A percentile compares a stretch with the other conserved stretches of the same genome.
phyloP scores from a whole-genome alignment of 169 alveolate genomes.

The Cryptosporidium meleagridis region DNA sequence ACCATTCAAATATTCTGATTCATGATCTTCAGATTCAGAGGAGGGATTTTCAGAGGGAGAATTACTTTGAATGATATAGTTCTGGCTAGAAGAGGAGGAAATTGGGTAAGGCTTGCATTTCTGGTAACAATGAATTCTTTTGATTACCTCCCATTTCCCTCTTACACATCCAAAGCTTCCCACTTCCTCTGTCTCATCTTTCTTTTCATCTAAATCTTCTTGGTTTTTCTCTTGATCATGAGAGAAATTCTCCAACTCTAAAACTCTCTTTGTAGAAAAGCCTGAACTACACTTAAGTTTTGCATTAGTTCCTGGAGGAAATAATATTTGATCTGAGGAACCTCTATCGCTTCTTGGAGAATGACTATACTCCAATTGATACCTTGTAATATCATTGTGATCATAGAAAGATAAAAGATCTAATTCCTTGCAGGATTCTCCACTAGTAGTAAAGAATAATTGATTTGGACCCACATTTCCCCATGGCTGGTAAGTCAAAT shows the following conservation, averaged over 20 bases:
- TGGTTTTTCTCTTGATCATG: neutral
- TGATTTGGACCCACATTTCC: constrained; percentile 78
- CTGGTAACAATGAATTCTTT: constrained; percentile 22
- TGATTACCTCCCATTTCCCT: constrained; percentile 38
- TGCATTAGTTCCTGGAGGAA: constrained; percentile 67
- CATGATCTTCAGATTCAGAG: constrained; percentile 21
- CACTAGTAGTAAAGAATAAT: constrained; percentile 68
- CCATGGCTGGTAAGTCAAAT: constrained; percentile 82
- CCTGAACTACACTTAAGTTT: constrained; percentile 32
- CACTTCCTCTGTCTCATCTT: neutral
- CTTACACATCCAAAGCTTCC: constrained; percentile 51
- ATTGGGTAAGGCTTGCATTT: constrained; percentile 58
- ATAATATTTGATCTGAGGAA: neutral
- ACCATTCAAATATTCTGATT: constrained; percentile 8
- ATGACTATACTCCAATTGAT: constrained; percentile 22
- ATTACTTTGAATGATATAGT: constrained; percentile 24
- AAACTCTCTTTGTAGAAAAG: constrained; percentile 5
- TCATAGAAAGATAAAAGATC: constrained; percentile 15
- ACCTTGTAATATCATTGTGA: neutral
- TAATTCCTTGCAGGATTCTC: constrained; percentile 19
- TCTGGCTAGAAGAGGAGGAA: constrained; percentile 21
- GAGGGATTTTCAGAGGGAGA: neutral
- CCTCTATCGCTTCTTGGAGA: constrained; percentile 16
- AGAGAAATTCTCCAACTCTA: neutral
- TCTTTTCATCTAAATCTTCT: neutral